Base-by-base conservation (phyloP, 2,329 filamentous ascomycete species). In the Colletotrichum simmondsii region DNA sequence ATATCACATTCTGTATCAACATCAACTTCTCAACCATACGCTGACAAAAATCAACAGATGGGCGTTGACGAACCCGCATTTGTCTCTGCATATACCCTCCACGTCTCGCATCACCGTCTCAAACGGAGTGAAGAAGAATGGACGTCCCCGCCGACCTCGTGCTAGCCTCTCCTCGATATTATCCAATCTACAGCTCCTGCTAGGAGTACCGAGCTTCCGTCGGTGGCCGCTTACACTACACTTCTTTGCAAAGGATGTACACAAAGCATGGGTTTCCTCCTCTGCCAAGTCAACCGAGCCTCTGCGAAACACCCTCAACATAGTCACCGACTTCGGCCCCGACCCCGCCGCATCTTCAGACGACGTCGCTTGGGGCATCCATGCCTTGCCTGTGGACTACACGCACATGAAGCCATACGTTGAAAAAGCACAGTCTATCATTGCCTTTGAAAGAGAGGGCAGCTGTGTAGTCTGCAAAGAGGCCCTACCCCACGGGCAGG, bases 41-140 rank as follows among this genome's bases (percentile, higher is more conserved):
- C 68, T 61, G 61, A 54, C 28, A 7, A 46, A 16, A 52, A 28
- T n/a, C 32, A 68, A 67, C 42, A 96, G 94, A 87, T 98, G 96
- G 96, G 95, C 96, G 52, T 93, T 97, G 87, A 94, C 94, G 76
- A 95, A 98, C 79, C 91, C 95, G 2, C 93, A 97, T 79, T 81
- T 92, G 42, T 95, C 95, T 5, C 86, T 93, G 42, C 95, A 97
- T 80, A 95, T 98, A 70, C 88, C 93, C 14, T 82, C 87, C 14
- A 86, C 88, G 37, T 87, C 90, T 53, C 87, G 92, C n/a, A 85
- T 94, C 46, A 85, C 88, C 1, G 79, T 87, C 60, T 81, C 89
- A 77, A 89, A 84, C 0, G 80, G 83, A 65, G 84, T 79, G 63
- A 92, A 90, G 79, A 82, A 82, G 63, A 88, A 86, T 42, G 87